Evolutionary conservation across 148 eudicot species (phyloP).

Genomic region (Rhododendron henanense): DNA sequence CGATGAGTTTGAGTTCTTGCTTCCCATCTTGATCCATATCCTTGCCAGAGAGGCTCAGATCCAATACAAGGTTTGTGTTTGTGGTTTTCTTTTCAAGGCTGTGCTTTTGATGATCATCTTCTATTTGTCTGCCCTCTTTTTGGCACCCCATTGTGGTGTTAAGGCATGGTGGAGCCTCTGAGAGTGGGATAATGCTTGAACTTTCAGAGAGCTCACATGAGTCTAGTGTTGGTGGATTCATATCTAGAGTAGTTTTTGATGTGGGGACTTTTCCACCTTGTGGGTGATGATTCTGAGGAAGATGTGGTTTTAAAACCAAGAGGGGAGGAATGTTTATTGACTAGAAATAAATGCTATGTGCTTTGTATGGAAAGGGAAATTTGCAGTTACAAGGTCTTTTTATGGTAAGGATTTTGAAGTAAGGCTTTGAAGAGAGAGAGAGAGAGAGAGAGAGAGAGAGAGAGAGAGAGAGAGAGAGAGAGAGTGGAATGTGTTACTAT

Average conservation of each 20-base stretch:
- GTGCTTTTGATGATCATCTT: not conserved
- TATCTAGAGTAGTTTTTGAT: not conserved
- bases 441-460: too few species aligned
- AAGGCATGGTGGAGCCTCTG: conserved; percentile 14
- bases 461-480: not conserved
- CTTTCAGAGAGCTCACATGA: conserved; percentile 16
- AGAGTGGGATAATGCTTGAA: conserved; percentile 19
- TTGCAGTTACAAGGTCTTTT: conserved; percentile 23
- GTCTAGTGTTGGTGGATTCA: conserved; percentile 14
- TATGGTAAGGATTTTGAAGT: conserved; percentile 17
- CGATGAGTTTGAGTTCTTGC: conserved; percentile 32
- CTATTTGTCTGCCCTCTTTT: conserved; percentile 6
- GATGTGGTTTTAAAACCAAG: conserved; percentile 12
- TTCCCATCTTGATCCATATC: conserved; percentile 23
- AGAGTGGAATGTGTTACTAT: not conserved
- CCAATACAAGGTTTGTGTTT: conserved; percentile 28
- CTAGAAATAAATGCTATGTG: not conserved
- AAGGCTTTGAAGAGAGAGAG: conserved; percentile 3
- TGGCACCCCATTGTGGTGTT: conserved; percentile 16
- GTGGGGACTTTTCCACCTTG: conserved; percentile 16
- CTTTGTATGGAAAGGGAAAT: conserved; percentile 17
- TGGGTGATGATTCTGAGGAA: not conserved
- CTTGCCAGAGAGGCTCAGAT: conserved; percentile 49
- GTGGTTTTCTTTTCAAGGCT: not conserved
- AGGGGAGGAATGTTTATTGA: conserved; percentile 2